A percentile compares a stretch with the other conserved stretches of the same genome.
These are phyloP conservation scores for Amanita muscaria DNA, from an alignment of 768 basidiomycete genomes.

Conservation along the genomic window DNA sequence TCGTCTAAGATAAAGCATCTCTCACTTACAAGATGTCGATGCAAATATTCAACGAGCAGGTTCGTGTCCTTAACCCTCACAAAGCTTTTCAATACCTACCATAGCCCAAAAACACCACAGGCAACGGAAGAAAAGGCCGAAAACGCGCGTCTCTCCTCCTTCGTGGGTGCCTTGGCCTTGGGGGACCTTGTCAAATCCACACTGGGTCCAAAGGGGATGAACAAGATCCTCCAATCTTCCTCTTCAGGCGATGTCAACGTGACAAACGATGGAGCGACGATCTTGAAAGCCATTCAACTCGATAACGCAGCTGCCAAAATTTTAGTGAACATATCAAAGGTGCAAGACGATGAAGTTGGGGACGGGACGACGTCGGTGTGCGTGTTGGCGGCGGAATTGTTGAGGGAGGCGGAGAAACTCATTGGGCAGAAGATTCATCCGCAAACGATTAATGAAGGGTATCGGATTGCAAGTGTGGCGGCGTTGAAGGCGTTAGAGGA, in stretches of 20 bases:
- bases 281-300: slow-evolving; percentile 92
- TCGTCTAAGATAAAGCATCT: too few relatives aligned
- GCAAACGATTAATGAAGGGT: slow-evolving; percentile 96
- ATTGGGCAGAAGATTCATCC: slow-evolving; percentile 92
- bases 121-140: slow-evolving; percentile 94
- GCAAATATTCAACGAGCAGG: slow-evolving; percentile 22
- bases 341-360: slow-evolving; percentile 99
- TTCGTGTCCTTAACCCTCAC: background rate
- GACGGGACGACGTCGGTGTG: slow-evolving; percentile 92
- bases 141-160: slow-evolving; percentile 95
- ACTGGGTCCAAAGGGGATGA: slow-evolving; percentile 98
- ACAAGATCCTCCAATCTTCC: slow-evolving; percentile 94
- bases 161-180: slow-evolving; percentile 93
- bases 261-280: slow-evolving; percentile 98
- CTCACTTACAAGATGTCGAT: slow-evolving; percentile 15
- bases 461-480: slow-evolving; percentile 80
- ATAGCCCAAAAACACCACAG: slow-evolving; percentile 22
- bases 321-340: slow-evolving; percentile 98
- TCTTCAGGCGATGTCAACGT: slow-evolving; percentile 91
- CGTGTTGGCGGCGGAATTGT: slow-evolving; percentile 83
- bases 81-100: background rate
- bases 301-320: slow-evolving; percentile 99
- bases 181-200: slow-evolving; percentile 99
- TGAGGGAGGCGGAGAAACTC: slow-evolving; percentile 93
- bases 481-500: slow-evolving; percentile 79